These are phyloP conservation scores for Pharnaceum exiguum DNA, from an alignment of 148 eudicot genomes.

Conservation along the genomic window DNA sequence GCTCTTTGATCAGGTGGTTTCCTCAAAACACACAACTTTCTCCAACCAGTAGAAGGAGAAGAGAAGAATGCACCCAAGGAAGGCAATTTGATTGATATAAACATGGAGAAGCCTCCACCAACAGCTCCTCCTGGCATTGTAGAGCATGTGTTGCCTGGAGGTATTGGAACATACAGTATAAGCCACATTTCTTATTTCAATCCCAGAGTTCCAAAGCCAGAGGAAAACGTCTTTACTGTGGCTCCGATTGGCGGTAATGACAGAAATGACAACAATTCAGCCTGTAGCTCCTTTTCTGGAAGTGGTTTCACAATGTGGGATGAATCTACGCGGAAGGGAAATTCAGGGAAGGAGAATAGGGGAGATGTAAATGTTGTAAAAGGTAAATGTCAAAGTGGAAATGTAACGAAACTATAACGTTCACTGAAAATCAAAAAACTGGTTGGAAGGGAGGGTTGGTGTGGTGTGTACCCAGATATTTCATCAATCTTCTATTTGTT, in stretches of 20 bases:
- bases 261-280: slow-evolving; percentile 62
- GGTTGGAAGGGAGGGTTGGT: no score
- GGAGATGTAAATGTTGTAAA: slow-evolving; percentile 36
- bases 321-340: slow-evolving; percentile 75
- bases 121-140: slow-evolving; percentile 38
- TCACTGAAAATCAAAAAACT: no score
- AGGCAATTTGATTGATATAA: slow-evolving; percentile 35
- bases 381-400: slow-evolving; percentile 59
- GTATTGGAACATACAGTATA: slow-evolving; percentile 79
- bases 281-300: slow-evolving; percentile 69
- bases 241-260: slow-evolving; percentile 47
- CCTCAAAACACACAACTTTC: slow-evolving; percentile 75
- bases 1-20: slow-evolving; percentile 39
- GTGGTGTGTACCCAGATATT: no score
- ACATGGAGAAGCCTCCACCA: slow-evolving; percentile 47
- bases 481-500: no score
- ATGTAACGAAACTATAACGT: no score
- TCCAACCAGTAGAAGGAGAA: slow-evolving; percentile 76
- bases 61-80: slow-evolving; percentile 43
- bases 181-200: slow-evolving; percentile 57
- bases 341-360: slow-evolving; percentile 82
- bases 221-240: slow-evolving; percentile 38
- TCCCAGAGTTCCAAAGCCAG: slow-evolving; percentile 62
- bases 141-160: slow-evolving; percentile 76
- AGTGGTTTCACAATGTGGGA: slow-evolving; percentile 91